Percentiles rank a stretch among this genome's conserved stretches.
phyloP scores from a whole-genome alignment of 192 early-diverging fungal genomes.

The Cetraspora pellucida region DNA sequence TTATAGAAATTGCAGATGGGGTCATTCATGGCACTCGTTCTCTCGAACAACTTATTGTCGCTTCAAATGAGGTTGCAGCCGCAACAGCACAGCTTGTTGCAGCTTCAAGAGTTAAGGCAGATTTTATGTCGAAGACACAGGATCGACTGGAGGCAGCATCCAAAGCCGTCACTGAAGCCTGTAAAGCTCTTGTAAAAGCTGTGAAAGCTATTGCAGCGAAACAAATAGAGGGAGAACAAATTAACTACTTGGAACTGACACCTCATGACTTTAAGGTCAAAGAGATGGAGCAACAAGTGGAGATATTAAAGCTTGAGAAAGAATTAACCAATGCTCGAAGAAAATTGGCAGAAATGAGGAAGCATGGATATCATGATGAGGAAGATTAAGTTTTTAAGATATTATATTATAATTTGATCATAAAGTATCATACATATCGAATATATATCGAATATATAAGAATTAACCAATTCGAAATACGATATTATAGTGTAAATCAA shows the following conservation, averaged over 20 bases:
- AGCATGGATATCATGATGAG: conserved; percentile 74
- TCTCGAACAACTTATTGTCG: conserved; percentile 96
- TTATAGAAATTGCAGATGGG: conserved; percentile 96
- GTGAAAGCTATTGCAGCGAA: conserved; percentile 84
- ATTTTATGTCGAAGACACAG: conserved; percentile 90
- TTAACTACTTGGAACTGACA: conserved; percentile 76
- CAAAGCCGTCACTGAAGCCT: conserved; percentile 90
- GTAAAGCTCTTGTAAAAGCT: conserved; percentile 86
- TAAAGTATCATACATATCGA: no score
- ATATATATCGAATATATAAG: no score
- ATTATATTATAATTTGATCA: no score
- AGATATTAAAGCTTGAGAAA: conserved; percentile 94
- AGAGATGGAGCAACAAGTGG: conserved; percentile 99
- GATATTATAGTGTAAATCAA: no score
- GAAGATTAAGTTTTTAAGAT: conserved; percentile 38
- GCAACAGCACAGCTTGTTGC: conserved; percentile 97
- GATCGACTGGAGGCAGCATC: conserved; percentile 92
- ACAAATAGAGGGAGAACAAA: conserved; percentile 58
- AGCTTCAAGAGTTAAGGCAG: conserved; percentile 92
- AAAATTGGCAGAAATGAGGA: conserved; percentile 90
- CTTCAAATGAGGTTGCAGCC: conserved; percentile 93
- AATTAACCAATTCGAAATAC: no score
- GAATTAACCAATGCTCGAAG: conserved; percentile 84
- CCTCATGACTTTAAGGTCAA: conserved; percentile 92
- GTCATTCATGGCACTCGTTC: conserved; percentile 87